Conservation (phyloP, 495 filamentous ascomycete species). For the Xylaria cubensis region DNA sequence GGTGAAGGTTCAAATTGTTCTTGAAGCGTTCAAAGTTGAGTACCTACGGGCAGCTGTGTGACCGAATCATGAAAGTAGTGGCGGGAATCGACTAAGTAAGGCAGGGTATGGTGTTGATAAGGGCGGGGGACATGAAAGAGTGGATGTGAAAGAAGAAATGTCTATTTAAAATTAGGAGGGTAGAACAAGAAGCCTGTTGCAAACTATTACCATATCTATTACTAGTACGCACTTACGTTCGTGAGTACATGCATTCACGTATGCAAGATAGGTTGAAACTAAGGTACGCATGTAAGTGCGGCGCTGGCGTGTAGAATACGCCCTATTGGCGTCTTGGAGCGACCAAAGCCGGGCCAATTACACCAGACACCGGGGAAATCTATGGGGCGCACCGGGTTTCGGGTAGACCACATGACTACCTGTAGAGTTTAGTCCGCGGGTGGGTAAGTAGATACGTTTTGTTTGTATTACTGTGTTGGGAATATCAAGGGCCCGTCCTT, state of each 20-base stretch:
- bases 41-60: background rate
- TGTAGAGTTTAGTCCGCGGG: background rate
- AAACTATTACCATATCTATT: constrained; percentile 7
- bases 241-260: background rate
- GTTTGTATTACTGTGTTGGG: constrained; percentile 7
- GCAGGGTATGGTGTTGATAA: background rate
- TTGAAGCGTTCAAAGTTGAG: background rate
- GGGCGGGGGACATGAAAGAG: constrained; percentile 4
- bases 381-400: constrained; percentile 8
- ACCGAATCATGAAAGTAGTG: background rate
- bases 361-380: background rate
- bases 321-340: constrained; percentile 8
- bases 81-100: background rate
- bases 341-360: background rate
- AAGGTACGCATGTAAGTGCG: background rate
- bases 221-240: background rate
- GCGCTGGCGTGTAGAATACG: background rate
- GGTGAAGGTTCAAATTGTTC: background rate
- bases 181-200: background rate
- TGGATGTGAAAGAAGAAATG: background rate
- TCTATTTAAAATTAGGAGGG: background rate
- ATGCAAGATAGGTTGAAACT: background rate
- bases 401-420: constrained; percentile 17
- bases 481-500: background rate
- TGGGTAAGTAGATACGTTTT: background rate